Evolutionary conservation across 352 stramenopile species (phyloP).

Genomic region (Bremia lactucae): DNA sequence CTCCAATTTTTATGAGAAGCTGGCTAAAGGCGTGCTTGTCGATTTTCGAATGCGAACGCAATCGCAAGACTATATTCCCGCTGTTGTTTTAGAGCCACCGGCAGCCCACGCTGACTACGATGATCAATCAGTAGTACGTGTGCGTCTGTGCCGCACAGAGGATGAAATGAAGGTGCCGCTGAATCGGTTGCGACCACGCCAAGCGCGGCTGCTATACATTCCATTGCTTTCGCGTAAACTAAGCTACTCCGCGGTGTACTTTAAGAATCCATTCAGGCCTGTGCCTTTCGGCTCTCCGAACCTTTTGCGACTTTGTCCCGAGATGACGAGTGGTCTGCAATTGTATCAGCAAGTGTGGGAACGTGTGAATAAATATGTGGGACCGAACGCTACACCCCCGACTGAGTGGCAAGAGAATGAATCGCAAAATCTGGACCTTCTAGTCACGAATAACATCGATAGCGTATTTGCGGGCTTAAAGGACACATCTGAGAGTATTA

Average conservation of each 20-base stretch:
- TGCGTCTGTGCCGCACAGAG: conserved; percentile 55
- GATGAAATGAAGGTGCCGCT: conserved; percentile 66
- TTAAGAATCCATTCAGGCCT: conserved; percentile 83
- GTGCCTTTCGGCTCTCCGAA: conserved; percentile 81
- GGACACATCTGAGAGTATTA: conserved; percentile 16
- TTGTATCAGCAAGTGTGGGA: conserved; percentile 79
- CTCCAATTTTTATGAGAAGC: conserved; percentile 40
- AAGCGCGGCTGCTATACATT: conserved; percentile 69
- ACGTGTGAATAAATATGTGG: conserved; percentile 73
- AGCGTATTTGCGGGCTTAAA: conserved; percentile 65
- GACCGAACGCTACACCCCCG: conserved; percentile 22
- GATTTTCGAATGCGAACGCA: conserved; percentile 62
- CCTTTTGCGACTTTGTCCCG: conserved; percentile 77
- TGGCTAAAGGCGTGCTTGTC: conserved; percentile 51
- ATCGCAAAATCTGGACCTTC: conserved; percentile 16
- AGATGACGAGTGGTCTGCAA: conserved; percentile 66
- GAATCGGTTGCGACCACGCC: conserved; percentile 50
- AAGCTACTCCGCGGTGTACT: conserved; percentile 82
- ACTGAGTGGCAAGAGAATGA: conserved; percentile 28
- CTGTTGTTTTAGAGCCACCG: conserved; percentile 41
- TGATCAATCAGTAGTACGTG: conserved; percentile 37
- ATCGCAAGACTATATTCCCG: conserved; percentile 63
- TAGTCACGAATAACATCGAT: conserved; percentile 68
- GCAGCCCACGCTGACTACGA: conserved; percentile 25
- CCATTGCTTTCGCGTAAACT: conserved; percentile 76